Evolutionary conservation across 345 rosid genomes (phyloP).

Genomic region (Gossypium arboreum): DNA sequence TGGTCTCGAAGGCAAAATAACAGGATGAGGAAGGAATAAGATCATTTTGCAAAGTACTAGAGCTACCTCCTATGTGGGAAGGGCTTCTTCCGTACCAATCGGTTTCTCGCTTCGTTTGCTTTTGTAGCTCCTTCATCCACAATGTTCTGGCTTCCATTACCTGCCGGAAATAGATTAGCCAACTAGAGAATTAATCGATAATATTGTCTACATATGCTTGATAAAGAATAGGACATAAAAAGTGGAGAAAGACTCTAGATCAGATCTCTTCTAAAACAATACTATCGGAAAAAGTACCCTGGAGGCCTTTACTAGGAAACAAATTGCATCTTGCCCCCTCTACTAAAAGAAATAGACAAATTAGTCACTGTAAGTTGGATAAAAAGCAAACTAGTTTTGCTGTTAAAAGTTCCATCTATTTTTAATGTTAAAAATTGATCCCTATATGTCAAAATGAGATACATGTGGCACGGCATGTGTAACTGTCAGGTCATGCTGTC

Average conservation of each 20-base stretch:
- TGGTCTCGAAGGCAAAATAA: conserved; percentile 23
- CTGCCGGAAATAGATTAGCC: conserved; percentile 32
- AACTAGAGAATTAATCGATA: neutral
- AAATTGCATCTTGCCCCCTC: too few relatives aligned
- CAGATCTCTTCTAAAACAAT: neutral
- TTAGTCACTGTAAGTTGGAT: too few relatives aligned
- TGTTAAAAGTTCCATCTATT: too few relatives aligned
- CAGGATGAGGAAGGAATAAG: conserved; percentile 24
- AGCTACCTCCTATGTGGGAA: conserved; percentile 22
- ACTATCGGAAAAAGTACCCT: too few relatives aligned
- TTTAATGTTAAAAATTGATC: too few relatives aligned
- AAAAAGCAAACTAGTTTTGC: too few relatives aligned
- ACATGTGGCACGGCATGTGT: too few relatives aligned
- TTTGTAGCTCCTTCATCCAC: conserved; percentile 74
- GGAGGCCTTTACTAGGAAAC: too few relatives aligned
- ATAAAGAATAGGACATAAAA: neutral
- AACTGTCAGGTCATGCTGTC: too few relatives aligned
- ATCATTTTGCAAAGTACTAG: conserved; percentile 25
- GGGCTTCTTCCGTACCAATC: conserved; percentile 44
- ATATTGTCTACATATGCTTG: neutral
- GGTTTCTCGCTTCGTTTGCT: conserved; percentile 40
- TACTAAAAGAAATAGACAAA: too few relatives aligned
- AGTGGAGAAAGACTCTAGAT: neutral
- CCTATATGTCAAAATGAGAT: too few relatives aligned
- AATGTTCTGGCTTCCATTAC: conserved; percentile 73